Evolutionary conservation across 306 rosid genomes (phyloP), one percentile per base, ranked within the genome.

Genomic region (Quercus ilex): DNA sequence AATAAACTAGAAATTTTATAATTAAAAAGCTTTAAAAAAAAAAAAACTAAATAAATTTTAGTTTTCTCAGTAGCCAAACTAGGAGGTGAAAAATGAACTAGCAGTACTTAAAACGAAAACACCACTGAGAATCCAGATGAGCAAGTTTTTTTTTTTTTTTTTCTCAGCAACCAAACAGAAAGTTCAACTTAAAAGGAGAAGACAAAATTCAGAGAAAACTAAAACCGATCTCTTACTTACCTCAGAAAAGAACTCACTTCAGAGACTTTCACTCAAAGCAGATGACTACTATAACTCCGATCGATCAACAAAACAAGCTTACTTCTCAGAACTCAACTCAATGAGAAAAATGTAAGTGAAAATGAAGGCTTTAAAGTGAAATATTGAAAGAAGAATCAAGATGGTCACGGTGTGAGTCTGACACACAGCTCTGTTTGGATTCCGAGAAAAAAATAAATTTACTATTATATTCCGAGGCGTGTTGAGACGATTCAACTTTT

Each of bases 401-500:
- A 58, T 43, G 84, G 10, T 19, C 14, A 43, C 74, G n/a, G 82
- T 59, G 82, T 59, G 81, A 71, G 46, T 79, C 83, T 76, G 84
- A 72, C 73, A 78, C 14, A 71, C 72, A 78, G 55, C 26, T 57
- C 53, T 71, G 93, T 85, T 88, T 87, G 87, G 89, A 87, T 83
- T 59, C 79, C 71, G 77, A 78, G 83, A 87, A 84, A 74, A 71
- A 76, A 80, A 71, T 80, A 52, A 83, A 79, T 65, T 35, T 77
- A 76, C 83, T 72, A 53, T 82, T 72, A 53, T 82, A 81, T 85
- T 83, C 64, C 69, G 56, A 78, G 78, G 85, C 85, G 82, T 67
- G 81, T 68, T 85, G 80, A 87, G 89, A 87, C 31, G 89, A 77
- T 78, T 75, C 89, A 83, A 83, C 93, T 90, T 91, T 90, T 83